phyloP scores from a whole-genome alignment of 805 yeast genomes.

The Yarrowia divulgata region DNA sequence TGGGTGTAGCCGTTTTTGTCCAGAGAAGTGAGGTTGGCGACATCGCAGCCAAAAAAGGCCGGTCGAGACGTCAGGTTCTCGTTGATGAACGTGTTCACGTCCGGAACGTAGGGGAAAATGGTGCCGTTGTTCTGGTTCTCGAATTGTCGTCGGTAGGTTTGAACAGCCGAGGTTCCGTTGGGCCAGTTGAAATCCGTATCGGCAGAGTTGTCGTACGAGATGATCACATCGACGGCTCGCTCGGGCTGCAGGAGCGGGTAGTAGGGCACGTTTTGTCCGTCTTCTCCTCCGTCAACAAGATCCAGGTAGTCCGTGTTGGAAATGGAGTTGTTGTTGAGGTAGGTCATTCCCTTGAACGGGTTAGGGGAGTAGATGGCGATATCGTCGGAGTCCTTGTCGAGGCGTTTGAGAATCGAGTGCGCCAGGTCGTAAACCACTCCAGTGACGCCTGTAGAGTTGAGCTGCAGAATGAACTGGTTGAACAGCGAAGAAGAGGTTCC shows the following conservation, averaged over 20 bases:
- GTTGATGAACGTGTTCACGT: constrained; percentile 62
- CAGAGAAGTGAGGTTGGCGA: constrained; percentile 65
- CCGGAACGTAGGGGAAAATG: constrained; percentile 84
- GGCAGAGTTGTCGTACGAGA: constrained; percentile 56
- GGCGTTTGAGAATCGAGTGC: constrained; percentile 55
- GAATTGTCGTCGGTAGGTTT: constrained; percentile 68
- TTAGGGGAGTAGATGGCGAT: constrained; percentile 76
- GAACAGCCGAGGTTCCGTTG: constrained; percentile 60
- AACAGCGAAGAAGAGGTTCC: constrained; percentile 86
- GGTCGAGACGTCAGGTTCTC: constrained; percentile 71
- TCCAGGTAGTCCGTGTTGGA: constrained; percentile 53
- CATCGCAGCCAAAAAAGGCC: constrained; percentile 83
- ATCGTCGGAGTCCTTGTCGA: constrained; percentile 62
- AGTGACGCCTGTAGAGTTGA: constrained; percentile 61
- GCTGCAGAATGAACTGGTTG: constrained; percentile 66
- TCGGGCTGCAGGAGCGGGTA: constrained; percentile 67
- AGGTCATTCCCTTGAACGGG: constrained; percentile 63
- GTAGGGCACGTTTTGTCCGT: constrained; percentile 68
- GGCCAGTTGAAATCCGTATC: constrained; percentile 51
- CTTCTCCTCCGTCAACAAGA: constrained; percentile 80
- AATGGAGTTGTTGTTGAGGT: constrained; percentile 52
- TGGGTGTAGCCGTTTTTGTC: constrained; percentile 50
- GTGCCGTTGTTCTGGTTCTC: constrained; percentile 60
- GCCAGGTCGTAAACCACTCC: constrained; percentile 59
- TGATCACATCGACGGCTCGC: constrained; percentile 66